Percentiles rank a stretch among this genome's conserved stretches.
phyloP scores from a whole-genome alignment of 768 basidiomycete species.

The Xerocomus spinulosus region DNA sequence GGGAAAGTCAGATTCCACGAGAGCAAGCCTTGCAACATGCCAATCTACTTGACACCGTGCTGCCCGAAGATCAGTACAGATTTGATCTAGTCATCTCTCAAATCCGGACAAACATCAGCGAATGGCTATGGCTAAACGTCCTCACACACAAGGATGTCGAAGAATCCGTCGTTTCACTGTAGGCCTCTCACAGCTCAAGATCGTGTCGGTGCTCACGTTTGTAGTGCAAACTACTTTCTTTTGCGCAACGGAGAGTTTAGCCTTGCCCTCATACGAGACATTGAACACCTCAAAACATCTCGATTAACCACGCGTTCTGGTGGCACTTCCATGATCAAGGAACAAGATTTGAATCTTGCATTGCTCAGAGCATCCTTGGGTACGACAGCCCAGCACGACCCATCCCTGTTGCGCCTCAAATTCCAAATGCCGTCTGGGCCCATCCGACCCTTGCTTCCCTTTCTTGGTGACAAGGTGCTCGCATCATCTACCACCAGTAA shows the following conservation, averaged over 20 bases:
- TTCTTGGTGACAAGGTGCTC: constrained; percentile 44
- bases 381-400: constrained; percentile 83
- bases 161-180: constrained; percentile 83
- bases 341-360: constrained; percentile 85
- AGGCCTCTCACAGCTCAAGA: constrained; percentile 27
- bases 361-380: constrained; percentile 85
- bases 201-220: constrained; percentile 5
- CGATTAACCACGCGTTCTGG: constrained; percentile 66
- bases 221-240: constrained; percentile 83
- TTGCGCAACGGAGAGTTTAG: constrained; percentile 86
- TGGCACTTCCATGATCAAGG: constrained; percentile 73
- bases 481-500: constrained; percentile 39
- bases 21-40: constrained; percentile 63
- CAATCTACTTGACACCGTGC: constrained; percentile 55
- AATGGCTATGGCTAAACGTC: constrained; percentile 93
- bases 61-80: constrained; percentile 70
- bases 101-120: constrained; percentile 77
- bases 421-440: constrained; percentile 81
- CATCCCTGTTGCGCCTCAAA: constrained; percentile 63
- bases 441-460: constrained; percentile 74
- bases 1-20: constrained; percentile 73
- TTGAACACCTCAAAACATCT: constrained; percentile 77
- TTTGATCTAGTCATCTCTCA: constrained; percentile 73
- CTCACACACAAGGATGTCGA: constrained; percentile 79
- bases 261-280: constrained; percentile 77